phyloP scores from a whole-genome alignment of 139 green algal genomes.

The Tetradesmus obliquus region DNA sequence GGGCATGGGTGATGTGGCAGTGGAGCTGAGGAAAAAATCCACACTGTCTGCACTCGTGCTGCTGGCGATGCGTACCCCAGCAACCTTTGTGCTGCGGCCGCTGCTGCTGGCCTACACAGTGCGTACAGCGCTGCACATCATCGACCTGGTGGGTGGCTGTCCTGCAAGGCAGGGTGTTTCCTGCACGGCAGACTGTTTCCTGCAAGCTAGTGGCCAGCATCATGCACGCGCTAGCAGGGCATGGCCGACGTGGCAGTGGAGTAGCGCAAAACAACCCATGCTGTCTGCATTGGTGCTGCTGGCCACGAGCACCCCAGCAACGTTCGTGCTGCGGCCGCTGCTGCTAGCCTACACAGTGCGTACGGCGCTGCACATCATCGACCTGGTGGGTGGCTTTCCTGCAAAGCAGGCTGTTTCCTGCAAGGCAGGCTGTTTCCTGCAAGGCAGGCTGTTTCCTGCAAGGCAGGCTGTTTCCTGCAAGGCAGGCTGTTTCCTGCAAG shows the following conservation, averaged over 20 bases:
- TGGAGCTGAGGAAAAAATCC: background rate
- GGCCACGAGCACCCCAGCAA: background rate
- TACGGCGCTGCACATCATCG: slow-evolving; percentile 23
- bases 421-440: background rate
- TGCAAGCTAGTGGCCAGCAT: background rate
- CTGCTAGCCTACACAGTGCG: slow-evolving; percentile 7
- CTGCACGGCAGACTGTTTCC: background rate
- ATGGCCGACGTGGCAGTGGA: background rate
- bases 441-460: background rate
- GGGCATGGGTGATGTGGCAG: background rate
- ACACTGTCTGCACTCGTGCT: background rate
- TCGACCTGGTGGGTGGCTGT: background rate
- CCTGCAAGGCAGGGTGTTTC: background rate
- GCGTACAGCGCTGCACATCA: slow-evolving; percentile 17
- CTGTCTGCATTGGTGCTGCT: background rate
- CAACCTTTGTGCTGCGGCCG: slow-evolving; percentile 6
- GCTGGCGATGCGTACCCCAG: slow-evolving; percentile 15
- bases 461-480: background rate
- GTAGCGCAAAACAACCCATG: too few species aligned
- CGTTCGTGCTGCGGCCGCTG: background rate
- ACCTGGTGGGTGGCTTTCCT: background rate
- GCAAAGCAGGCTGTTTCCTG: background rate
- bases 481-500: background rate
- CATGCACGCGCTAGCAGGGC: background rate
- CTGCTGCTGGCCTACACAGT: slow-evolving; percentile 10